Base-by-base conservation (phyloP, 2,329 filamentous ascomycete species). In the Pochonia chlamydosporia region DNA sequence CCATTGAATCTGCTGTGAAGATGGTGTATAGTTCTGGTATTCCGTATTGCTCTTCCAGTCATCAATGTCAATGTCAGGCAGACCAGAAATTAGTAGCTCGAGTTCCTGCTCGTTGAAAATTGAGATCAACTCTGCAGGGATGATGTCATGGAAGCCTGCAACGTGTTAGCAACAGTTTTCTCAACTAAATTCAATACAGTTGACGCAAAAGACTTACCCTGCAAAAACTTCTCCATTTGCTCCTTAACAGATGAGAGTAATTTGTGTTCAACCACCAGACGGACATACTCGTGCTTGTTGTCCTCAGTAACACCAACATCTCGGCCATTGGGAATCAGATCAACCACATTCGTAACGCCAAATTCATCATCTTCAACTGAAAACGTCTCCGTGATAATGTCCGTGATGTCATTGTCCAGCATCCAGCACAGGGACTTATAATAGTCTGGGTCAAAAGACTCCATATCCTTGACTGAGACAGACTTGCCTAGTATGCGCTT, bases 11-110 rank as follows among this genome's bases (percentile, higher is more conserved):
- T 99, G 95, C 39, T 89, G 88, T 3, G 93, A 96, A 1, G 91
- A 92, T 26, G 89, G 85, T 4, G 82, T 89, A 72, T 99, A 99
- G 68, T 97, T 97, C 69, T 97, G 92, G 60, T 99, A 97, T 63
- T 99, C 95, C 2, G 92, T 95, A 69, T 96, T 96, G 70, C 88
- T 90, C 79, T 96, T 96, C 93, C 93, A 99, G 70, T 99, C 93
- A 61, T 99, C 93, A 35, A 97, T 82, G 58, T 99, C 92, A 57
- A 99, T 96, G 62, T 99, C 93, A 1, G 93, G 93, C 44, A 99
- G 78, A 63, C 93, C 93, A 43, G 93, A 99, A 62, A 99, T 99
- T 51, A 99, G 77, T 41, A 99, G 75, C 66, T 99, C 93, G 24
- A 99, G 78, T 69, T 99, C 93, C 65, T 99, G 93, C 66, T 99